Base-by-base conservation (phyloP, 495 filamentous ascomycete species). In the Lasiosphaeria hispida region DNA sequence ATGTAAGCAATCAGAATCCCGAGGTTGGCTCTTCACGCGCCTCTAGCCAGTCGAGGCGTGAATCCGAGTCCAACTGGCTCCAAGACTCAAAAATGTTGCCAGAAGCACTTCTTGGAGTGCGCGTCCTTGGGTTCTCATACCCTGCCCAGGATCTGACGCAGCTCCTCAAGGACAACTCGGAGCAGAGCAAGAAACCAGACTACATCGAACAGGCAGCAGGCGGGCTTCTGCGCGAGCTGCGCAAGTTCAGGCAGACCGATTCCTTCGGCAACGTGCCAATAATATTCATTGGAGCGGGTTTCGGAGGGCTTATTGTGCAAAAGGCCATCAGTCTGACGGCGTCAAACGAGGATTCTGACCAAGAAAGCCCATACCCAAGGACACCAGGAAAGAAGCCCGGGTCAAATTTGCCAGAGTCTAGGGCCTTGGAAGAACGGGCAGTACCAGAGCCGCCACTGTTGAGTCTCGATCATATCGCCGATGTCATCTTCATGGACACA, bases 261-360 rank as follows among this genome's bases (percentile, higher is more conserved):
- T 13, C n/a, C 17, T 14, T 15, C 43, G 17, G 9, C 33, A 18
- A 10, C 6, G 49, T 52, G 7, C 49, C 49, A 15, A 17, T 52
- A 7, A 35, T 52, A 9, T 15, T 52, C 33, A 52, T 52, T 13
- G 49, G 34, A 17, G 49, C 49, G 13, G 49, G 49, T 33, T 40
- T 52, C 10, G 49, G 49, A n/a, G 49, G 49, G 7, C 34, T 52
- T n/a, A 18, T 52, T 39, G 35, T 40, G n/a, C 49, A 52, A 52
- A 40, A 38, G 35, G 35, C 49, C 2, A 49, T 49, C 19, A 35
- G 11, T 23, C 23, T 49, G 11, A 3, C 7, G 10, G 39, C 3
- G 14, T 30, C 23, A 30, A 30, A 30, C 23, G 5, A 2, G 23
- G 23, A 30, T 30, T 30, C 23, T 30, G 23, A 5, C 23, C 2